phyloP scores from a whole-genome alignment of 257 asterid genomes.

The Solanum verrucosum region DNA sequence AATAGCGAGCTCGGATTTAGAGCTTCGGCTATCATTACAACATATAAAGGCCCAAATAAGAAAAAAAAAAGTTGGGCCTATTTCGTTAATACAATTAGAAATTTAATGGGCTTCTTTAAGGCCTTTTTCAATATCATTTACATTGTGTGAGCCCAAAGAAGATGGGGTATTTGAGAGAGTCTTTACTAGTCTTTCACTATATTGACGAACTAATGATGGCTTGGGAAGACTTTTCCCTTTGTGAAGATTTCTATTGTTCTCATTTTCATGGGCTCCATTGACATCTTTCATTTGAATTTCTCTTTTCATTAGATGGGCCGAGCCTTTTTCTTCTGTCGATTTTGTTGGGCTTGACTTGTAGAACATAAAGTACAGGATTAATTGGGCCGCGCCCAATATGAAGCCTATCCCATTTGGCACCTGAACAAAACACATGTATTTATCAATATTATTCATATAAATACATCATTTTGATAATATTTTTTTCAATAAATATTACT shows the following conservation, averaged over 20 bases:
- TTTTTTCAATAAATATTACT: no score
- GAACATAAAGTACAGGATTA: slow-evolving; percentile 29
- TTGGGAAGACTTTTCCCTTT: slow-evolving; percentile 38
- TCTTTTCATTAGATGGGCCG: slow-evolving; percentile 15
- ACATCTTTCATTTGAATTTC: slow-evolving; percentile 21
- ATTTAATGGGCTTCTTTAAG: neutral
- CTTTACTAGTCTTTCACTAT: slow-evolving; percentile 22
- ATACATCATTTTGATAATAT: no score
- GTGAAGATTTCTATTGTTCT: slow-evolving; percentile 8
- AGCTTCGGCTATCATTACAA: neutral
- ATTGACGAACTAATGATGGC: slow-evolving; percentile 21
- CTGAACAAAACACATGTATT: slow-evolving; percentile 10
- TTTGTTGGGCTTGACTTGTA: slow-evolving; percentile 10
- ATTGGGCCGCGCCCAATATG: slow-evolving; percentile 42
- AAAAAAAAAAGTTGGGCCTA: neutral
- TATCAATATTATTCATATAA: no score
- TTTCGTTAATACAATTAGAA: neutral
- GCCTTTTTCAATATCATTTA: slow-evolving; percentile 2
- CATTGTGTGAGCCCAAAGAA: slow-evolving; percentile 5
- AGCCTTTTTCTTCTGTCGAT: slow-evolving; percentile 15
- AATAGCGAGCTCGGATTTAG: neutral
- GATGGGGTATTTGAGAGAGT: slow-evolving; percentile 23
- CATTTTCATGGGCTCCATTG: slow-evolving; percentile 1
- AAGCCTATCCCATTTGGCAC: slow-evolving; percentile 63
- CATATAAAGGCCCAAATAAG: neutral